Conservation (phyloP, 164 flowering plant species). For the Houttuynia cordata region DNA sequence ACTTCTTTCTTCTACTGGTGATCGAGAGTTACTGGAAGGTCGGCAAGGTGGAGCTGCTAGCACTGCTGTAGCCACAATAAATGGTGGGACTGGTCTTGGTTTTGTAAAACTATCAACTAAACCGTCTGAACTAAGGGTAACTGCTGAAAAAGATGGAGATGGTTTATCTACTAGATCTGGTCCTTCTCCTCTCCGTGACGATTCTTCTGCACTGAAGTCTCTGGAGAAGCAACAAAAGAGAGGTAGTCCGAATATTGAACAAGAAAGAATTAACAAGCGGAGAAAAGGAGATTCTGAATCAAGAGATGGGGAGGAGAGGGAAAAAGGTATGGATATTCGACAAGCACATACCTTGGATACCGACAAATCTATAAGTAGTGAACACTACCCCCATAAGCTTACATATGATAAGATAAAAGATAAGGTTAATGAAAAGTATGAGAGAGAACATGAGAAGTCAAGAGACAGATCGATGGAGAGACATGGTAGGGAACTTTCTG, state of each 20-base stretch:
- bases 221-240: constrained; percentile 73
- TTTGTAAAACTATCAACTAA: constrained; percentile 31
- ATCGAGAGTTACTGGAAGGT: constrained; percentile 35
- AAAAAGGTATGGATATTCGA: constrained; percentile 43
- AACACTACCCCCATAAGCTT: constrained; percentile 29
- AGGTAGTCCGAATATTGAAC: constrained; percentile 58
- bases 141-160: constrained; percentile 34
- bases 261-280: constrained; percentile 58
- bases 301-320: constrained; percentile 61
- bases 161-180: constrained; percentile 32
- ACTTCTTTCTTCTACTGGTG: constrained; percentile 24
- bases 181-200: constrained; percentile 58
- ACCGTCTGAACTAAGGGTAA: constrained; percentile 29
- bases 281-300: constrained; percentile 71
- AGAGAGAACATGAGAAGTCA: constrained; percentile 60
- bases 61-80: constrained; percentile 25
- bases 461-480: constrained; percentile 85
- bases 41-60: constrained; percentile 27
- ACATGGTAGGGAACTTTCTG: constrained; percentile 72
- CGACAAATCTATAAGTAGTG: constrained; percentile 47
- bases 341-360: constrained; percentile 20
- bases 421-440: constrained; percentile 60
- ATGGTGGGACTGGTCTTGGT: constrained; percentile 30
- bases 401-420: constrained; percentile 59
- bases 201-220: constrained; percentile 31